phyloP scores from a whole-genome alignment of 768 basidiomycete genomes.

The Auriscalpium microsporum region DNA sequence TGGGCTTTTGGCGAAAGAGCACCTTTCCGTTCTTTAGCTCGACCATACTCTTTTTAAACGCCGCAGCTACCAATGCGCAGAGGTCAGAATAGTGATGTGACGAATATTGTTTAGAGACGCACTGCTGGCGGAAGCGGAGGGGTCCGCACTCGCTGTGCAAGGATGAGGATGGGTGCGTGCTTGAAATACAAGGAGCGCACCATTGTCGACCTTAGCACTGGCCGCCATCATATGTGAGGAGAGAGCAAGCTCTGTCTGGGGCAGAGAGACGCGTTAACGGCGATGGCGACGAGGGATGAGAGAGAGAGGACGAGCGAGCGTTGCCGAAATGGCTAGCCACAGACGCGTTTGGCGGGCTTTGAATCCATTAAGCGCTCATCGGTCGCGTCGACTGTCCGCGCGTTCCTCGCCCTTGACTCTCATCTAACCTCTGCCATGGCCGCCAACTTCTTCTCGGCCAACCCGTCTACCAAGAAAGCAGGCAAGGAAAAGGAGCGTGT shows the following conservation, averaged over 20 bases:
- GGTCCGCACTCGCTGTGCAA: not conserved
- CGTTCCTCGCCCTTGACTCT: constrained; percentile 15
- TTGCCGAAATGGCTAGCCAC: not conserved
- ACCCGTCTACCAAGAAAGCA: constrained; percentile 17
- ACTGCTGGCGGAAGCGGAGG: constrained; percentile 5
- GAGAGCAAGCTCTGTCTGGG: not conserved
- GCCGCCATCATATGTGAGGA: not conserved
- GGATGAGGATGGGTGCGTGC: not conserved
- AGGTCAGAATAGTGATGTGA: not conserved
- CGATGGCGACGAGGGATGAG: not conserved
- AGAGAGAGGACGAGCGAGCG: not conserved
- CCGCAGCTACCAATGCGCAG: constrained; percentile 23
- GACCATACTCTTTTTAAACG: constrained; percentile 35
- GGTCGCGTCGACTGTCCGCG: constrained; percentile 10
- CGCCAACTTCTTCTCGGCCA: constrained; percentile 44
- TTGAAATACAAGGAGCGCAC: not conserved
- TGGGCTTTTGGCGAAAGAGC: constrained; percentile 63
- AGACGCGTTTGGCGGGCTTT: constrained; percentile 7
- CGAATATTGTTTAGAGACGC: not conserved
- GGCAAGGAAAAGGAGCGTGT: constrained; percentile 22
- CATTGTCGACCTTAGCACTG: not conserved
- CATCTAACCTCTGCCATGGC: constrained; percentile 36
- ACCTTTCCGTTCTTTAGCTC: constrained; percentile 76
- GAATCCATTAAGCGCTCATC: constrained; percentile 1
- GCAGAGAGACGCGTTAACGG: not conserved